Evolutionary conservation across 2,329 filamentous ascomycete genomes (phyloP).

Genomic region (Tothia fuscella): DNA sequence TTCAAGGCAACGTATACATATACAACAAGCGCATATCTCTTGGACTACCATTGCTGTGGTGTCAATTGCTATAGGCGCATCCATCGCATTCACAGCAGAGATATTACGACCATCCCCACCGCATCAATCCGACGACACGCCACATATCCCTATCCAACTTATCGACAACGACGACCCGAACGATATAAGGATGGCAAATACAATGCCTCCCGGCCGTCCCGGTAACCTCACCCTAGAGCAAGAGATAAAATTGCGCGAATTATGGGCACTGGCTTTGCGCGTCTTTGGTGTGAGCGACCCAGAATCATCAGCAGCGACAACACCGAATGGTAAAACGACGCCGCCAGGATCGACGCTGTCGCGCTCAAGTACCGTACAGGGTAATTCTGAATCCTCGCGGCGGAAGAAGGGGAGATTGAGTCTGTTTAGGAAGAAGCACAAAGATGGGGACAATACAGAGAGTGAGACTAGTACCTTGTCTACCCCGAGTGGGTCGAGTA

Average conservation of each 20-base stretch:
- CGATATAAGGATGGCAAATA: neutral
- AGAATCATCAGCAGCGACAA: constrained; percentile 14
- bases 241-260: constrained; percentile 73
- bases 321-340: constrained; percentile 7
- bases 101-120: neutral
- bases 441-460: neutral
- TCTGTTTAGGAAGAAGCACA: constrained; percentile 4
- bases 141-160: neutral
- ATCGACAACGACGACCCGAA: neutral
- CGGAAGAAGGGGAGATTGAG: constrained; percentile 9
- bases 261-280: constrained; percentile 68
- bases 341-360: constrained; percentile 9
- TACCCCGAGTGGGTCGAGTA: too few species aligned
- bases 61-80: constrained; percentile 1
- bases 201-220: constrained; percentile 54
- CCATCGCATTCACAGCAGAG: neutral
- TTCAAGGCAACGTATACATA: too few species aligned
- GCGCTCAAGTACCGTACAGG: neutral
- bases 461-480: neutral
- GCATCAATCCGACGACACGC: neutral
- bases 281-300: constrained; percentile 52
- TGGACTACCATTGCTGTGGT: neutral
- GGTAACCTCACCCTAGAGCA: constrained; percentile 84
- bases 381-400: constrained; percentile 7
- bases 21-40: too few species aligned